These are phyloP conservation scores for Penicillium waksmanii DNA, from an alignment of 495 filamentous ascomycete species.

Conservation along the genomic window DNA sequence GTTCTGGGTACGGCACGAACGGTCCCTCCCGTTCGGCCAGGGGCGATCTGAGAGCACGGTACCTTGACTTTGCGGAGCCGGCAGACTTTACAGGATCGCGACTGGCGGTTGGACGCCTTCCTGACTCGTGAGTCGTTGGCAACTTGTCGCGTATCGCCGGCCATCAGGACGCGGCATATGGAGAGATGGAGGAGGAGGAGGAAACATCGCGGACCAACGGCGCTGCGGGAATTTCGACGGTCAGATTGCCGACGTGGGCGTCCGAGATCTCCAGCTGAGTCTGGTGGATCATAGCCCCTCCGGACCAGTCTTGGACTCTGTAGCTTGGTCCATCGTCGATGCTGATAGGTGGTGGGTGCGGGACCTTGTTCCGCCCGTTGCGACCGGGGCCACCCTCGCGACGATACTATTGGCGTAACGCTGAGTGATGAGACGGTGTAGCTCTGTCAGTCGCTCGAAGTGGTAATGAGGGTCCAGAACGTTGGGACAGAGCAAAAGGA, in stretches of 20 bases:
- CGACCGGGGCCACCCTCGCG: conserved; percentile 7
- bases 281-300: conserved; percentile 18
- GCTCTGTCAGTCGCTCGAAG: conserved; percentile 23
- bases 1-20: conserved; percentile 17
- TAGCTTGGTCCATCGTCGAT: not conserved
- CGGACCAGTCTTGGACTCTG: not conserved
- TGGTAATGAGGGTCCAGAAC: conserved; percentile 21
- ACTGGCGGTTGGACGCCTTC: conserved; percentile 40
- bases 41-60: conserved; percentile 32
- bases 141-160: conserved; percentile 29
- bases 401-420: conserved; percentile 14
- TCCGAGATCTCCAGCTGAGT: conserved; percentile 34
- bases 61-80: conserved; percentile 53
- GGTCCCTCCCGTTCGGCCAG: conserved; percentile 21
- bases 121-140: conserved; percentile 29
- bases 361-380: conserved; percentile 18
- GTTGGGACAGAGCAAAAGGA: conserved; percentile 9
- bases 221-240: conserved; percentile 34
- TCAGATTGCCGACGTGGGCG: conserved; percentile 35
- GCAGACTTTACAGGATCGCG: conserved; percentile 50
- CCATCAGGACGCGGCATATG: conserved; percentile 26
- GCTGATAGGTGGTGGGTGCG: conserved; percentile 5
- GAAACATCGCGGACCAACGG: conserved; percentile 35
- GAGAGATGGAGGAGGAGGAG: conserved; percentile 22
- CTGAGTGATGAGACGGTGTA: conserved; percentile 5